phyloP scores from a whole-genome alignment of 2,329 filamentous ascomycete species.

The Colletotrichum abscissum region DNA sequence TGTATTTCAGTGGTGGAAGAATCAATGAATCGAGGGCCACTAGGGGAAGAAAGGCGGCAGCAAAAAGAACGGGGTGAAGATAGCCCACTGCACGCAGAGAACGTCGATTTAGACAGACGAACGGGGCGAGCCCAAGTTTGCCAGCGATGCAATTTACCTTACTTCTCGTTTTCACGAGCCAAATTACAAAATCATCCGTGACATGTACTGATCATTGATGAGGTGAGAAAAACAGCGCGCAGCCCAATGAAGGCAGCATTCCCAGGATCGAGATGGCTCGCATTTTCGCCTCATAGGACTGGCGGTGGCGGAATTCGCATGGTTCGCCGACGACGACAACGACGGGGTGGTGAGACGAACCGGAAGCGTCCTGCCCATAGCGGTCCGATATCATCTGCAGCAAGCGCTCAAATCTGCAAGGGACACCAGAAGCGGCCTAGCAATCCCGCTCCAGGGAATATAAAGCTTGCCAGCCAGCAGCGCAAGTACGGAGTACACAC shows the following conservation, averaged over 20 bases:
- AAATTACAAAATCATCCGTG: neutral
- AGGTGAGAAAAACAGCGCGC: neutral
- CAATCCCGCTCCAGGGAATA: neutral
- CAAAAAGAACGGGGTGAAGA: neutral
- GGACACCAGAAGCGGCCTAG: conserved; percentile 26
- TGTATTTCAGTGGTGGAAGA: neutral
- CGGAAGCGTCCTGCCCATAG: neutral
- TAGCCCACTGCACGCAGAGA: neutral
- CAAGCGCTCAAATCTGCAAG: conserved; percentile 18
- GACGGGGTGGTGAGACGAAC: neutral
- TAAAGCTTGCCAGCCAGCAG: neutral
- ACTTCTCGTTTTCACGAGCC: neutral
- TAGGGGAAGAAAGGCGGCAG: neutral
- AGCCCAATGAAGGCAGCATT: neutral
- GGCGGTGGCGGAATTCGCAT: conserved; percentile 5
- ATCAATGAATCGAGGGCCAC: neutral
- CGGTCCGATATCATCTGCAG: conserved; percentile 31
- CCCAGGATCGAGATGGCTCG: neutral
- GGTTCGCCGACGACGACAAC: neutral
- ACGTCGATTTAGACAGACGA: neutral
- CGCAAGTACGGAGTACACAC: neutral
- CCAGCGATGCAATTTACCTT: neutral
- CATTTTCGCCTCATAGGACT: neutral
- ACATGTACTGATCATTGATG: neutral
- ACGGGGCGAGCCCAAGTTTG: neutral